Evolutionary conservation across 169 alveolate species (phyloP).

Genomic region (Plasmodium coatneyi): DNA sequence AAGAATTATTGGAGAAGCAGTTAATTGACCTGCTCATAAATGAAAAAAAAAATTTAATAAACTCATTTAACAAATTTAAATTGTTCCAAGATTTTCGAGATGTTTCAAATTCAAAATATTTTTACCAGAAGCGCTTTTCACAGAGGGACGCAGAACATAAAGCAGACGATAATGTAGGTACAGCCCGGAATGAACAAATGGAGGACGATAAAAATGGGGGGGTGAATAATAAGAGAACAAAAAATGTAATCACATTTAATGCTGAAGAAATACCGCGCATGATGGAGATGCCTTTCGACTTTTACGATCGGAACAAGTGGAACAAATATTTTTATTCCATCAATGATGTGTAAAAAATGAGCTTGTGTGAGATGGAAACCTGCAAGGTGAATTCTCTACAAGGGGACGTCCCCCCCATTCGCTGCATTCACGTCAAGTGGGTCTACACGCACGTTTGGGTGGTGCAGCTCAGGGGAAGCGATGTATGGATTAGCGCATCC

Average conservation of each 20-base stretch:
- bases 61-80: conserved; percentile 37
- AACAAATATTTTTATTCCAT: conserved; percentile 12
- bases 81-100: conserved; percentile 56
- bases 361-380: background rate
- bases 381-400: background rate
- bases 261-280: conserved; percentile 17
- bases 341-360: background rate
- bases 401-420: background rate
- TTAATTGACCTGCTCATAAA: conserved; percentile 9
- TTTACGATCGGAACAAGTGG: conserved; percentile 60
- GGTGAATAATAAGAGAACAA: conserved; percentile 7
- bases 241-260: conserved; percentile 44
- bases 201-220: background rate
- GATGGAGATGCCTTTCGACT: conserved; percentile 18
- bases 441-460: background rate
- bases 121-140: conserved; percentile 31
- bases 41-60: conserved; percentile 59
- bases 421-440: background rate
- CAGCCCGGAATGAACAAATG: conserved; percentile 8
- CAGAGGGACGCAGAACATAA: conserved; percentile 24
- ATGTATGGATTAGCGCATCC: background rate
- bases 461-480: background rate
- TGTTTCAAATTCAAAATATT: conserved; percentile 73
- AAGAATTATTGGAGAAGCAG: conserved; percentile 14
- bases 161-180: background rate